A percentile compares a stretch with the other conserved stretches of the same genome.
Evolutionary conservation across 2,329 filamentous ascomycete genomes (phyloP).

Genomic region (Cadophora sp.): DNA sequence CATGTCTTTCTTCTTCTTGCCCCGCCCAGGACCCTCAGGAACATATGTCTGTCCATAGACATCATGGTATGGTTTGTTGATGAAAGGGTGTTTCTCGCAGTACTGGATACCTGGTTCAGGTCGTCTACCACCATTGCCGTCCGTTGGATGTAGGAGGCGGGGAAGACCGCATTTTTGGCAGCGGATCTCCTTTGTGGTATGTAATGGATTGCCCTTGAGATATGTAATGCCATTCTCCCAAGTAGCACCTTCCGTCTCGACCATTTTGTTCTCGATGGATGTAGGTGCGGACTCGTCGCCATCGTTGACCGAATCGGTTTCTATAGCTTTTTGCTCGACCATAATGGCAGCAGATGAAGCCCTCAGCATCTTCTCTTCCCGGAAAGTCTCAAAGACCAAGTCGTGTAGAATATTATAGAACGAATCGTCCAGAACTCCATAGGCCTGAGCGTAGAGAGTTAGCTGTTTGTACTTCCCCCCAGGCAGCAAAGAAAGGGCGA

Average conservation of each 20-base stretch:
- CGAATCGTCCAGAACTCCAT: conserved; percentile 74
- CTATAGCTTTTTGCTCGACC: conserved; percentile 59
- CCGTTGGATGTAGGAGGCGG: conserved; percentile 74
- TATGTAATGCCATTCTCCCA: conserved; percentile 74
- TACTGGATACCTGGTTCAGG: conserved; percentile 74
- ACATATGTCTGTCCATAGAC: conserved; percentile 86
- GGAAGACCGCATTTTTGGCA: conserved; percentile 79
- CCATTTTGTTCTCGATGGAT: conserved; percentile 47
- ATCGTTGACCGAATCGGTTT: conserved; percentile 37
- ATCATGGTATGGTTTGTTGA: conserved; percentile 77
- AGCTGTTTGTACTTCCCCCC: conserved; percentile 29
- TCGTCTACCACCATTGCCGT: conserved; percentile 70
- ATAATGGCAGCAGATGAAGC: conserved; percentile 69
- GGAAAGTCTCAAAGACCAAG: conserved; percentile 75
- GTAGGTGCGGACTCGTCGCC: conserved; percentile 56
- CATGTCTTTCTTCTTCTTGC: conserved; percentile 83
- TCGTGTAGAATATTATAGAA: conserved; percentile 81
- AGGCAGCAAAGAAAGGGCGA: conserved; percentile 26
- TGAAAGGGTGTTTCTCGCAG: conserved; percentile 81
- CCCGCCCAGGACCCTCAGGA: conserved; percentile 74
- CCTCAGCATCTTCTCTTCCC: conserved; percentile 78
- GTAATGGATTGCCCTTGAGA: conserved; percentile 75
- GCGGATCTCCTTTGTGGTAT: conserved; percentile 73
- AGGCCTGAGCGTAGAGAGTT: conserved; percentile 54
- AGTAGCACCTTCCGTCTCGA: conserved; percentile 71